Base-by-base conservation (phyloP, 345 rosid species). In the Dipteronia dyeriana region DNA sequence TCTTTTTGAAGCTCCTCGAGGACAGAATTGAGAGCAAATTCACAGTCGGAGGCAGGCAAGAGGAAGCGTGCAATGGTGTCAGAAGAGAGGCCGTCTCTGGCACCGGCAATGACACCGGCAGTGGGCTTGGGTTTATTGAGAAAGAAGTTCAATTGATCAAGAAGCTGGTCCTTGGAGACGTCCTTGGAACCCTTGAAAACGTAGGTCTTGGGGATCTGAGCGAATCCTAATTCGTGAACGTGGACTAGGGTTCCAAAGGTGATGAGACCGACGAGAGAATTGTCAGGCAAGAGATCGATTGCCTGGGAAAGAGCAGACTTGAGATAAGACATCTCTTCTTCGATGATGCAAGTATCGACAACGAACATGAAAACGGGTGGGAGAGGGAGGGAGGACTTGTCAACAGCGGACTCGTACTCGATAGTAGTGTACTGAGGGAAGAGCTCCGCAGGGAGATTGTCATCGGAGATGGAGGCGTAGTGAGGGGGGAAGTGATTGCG, bases 31-130 rank as follows among this genome's bases (percentile, higher is more conserved):
- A 96, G 88, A 64, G 93, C 78, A 69, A 96, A 92, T 78, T 87
- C 97, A 84, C 97, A 92, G 31, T 94, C 95, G 31, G 97, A 86
- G 17, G 93, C 92, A 13, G 99, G 97, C 81, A 90, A 73, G 74
- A 96, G 92, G 82, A 96, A 96, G 70, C 99, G 91, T 12, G 97
- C 84, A 71, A 96, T 94, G 86, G 90, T 89, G 10, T 91, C 95
- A 1, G 94, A 82, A n/a, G 98, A 92, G 63, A 96, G 90, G 34
- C 97, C 99, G 10, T 94, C 99, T 76, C 92, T 79, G 25, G 84
- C 89, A 16, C 99, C 97, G 51, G 99, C 95, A 79, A 92, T 89
- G 62, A 92, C 99, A n/a, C 98, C 97, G 0, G 91, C 71, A 17
- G 91, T 54, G 61, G 97, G 97, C 83, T 81, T 91, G 65, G 98